Evolutionary conservation across 2,329 filamentous ascomycete genomes (phyloP).

Genomic region (Penicillium sp.): DNA sequence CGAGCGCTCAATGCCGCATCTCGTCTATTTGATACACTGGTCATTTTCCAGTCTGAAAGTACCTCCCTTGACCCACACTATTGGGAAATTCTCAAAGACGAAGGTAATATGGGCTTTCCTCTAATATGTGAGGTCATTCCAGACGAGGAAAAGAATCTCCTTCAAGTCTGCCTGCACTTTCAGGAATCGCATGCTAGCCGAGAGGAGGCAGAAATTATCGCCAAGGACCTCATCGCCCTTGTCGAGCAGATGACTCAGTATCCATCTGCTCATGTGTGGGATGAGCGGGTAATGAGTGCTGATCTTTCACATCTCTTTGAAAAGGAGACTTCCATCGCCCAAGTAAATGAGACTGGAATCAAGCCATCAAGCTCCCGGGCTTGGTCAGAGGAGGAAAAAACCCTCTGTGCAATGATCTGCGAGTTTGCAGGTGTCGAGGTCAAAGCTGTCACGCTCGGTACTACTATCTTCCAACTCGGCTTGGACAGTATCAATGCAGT

Average conservation of each 20-base stretch:
- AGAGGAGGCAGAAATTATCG: slow-evolving; percentile 20
- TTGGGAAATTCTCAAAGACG: slow-evolving; percentile 48
- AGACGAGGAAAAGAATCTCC: slow-evolving; percentile 43
- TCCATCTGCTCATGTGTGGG: slow-evolving; percentile 25
- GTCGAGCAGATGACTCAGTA: slow-evolving; percentile 31
- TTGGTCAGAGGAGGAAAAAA: slow-evolving; percentile 50
- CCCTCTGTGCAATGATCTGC: slow-evolving; percentile 53
- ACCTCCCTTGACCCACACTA: slow-evolving; percentile 41
- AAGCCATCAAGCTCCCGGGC: slow-evolving; percentile 8
- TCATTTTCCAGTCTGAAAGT: slow-evolving; percentile 67
- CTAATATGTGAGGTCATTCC: slow-evolving; percentile 71
- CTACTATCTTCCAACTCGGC: slow-evolving; percentile 80
- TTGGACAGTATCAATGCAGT: slow-evolving; percentile 83
- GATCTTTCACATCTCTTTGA: slow-evolving; percentile 26
- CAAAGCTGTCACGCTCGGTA: slow-evolving; percentile 51
- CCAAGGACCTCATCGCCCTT: slow-evolving; percentile 26
- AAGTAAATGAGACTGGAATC: not conserved
- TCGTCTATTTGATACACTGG: slow-evolving; percentile 69
- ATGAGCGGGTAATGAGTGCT: slow-evolving; percentile 17
- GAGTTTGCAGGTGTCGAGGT: slow-evolving; percentile 50
- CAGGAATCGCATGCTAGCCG: slow-evolving; percentile 33
- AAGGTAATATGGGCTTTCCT: slow-evolving; percentile 58
- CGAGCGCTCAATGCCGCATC: slow-evolving; percentile 42
- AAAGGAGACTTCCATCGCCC: slow-evolving; percentile 4
- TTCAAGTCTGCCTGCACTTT: slow-evolving; percentile 60